phyloP scores from a whole-genome alignment of 2,329 filamentous ascomycete species.

The Colletotrichum costaricense region DNA sequence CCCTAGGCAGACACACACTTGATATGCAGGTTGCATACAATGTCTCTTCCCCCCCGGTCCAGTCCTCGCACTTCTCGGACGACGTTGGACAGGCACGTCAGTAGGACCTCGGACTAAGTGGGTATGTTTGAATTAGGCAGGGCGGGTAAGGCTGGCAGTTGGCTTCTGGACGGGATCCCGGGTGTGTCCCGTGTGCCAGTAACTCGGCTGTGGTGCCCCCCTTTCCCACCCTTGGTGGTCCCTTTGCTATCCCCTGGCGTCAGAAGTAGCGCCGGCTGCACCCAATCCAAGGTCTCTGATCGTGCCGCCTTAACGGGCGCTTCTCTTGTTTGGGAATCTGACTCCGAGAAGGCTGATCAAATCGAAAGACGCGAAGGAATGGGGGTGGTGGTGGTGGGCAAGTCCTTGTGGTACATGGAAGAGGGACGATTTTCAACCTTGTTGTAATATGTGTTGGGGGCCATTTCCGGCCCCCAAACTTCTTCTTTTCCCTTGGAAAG shows the following conservation, averaged over 20 bases:
- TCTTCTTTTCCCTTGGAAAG: not conserved
- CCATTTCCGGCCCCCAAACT: constrained; percentile 21
- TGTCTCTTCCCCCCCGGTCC: not conserved
- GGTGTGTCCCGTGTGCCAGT: constrained; percentile 13
- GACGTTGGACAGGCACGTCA: not conserved
- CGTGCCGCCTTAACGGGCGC: not conserved
- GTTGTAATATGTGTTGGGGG: constrained; percentile 1
- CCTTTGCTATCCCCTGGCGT: not conserved
- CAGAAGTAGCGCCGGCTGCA: not conserved
- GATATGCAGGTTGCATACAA: not conserved
- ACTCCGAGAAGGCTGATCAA: not conserved
- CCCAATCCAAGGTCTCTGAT: not conserved
- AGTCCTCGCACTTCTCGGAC: not conserved
- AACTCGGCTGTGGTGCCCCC: not conserved
- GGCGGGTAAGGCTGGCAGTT: constrained; percentile 23
- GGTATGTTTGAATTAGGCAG: not conserved
- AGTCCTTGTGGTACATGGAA: not conserved
- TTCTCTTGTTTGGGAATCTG: not conserved
- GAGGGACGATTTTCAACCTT: not conserved
- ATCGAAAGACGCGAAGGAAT: constrained; percentile 5
- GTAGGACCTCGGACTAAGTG: not conserved
- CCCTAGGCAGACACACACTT: not conserved
- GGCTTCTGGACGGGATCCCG: constrained; percentile 2
- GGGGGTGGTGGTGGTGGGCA: not conserved
- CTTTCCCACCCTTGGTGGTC: too few species aligned